Percentiles rank a stretch among this genome's conserved stretches.
phyloP scores from a whole-genome alignment of 1,284 basidiomycete genomes.

The Malassezia japonica region DNA sequence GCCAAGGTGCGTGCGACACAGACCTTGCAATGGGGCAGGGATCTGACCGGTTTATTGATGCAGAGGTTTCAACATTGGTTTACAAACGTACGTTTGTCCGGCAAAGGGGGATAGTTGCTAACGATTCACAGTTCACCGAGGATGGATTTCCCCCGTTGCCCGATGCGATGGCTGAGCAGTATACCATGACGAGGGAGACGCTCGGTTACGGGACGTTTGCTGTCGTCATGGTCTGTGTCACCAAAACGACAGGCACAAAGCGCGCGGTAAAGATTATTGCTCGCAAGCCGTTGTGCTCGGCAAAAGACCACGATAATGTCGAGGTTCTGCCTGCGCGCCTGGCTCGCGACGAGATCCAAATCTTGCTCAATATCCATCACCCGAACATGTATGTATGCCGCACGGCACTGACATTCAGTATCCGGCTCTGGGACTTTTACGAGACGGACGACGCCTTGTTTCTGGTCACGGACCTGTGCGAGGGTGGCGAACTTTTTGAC shows the following conservation, averaged over 20 bases:
- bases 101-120: not conserved
- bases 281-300: slow-evolving; percentile 30
- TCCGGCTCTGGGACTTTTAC: slow-evolving; percentile 46
- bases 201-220: slow-evolving; percentile 46
- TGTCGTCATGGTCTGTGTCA: slow-evolving; percentile 33
- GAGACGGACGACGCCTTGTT: slow-evolving; percentile 47
- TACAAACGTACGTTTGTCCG: not conserved
- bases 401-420: slow-evolving; percentile 6
- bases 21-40: too few species aligned
- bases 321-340: slow-evolving; percentile 2
- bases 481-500: slow-evolving; percentile 45
- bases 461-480: slow-evolving; percentile 45
- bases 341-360: slow-evolving; percentile 31
- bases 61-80: slow-evolving; percentile 1
- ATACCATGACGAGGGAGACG: slow-evolving; percentile 24
- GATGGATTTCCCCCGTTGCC: not conserved
- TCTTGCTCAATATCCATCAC: slow-evolving; percentile 37
- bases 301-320: not conserved
- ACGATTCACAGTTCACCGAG: not conserved
- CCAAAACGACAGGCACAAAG: slow-evolving; percentile 28
- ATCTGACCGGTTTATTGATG: too few species aligned
- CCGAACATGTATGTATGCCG: slow-evolving; percentile 23
- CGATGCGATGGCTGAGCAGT: slow-evolving; percentile 23
- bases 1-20: too few species aligned
- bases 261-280: slow-evolving; percentile 46